A percentile compares a stretch with the other conserved stretches of the same genome.
These are phyloP conservation scores for Arthrobotrys musiformis DNA, from an alignment of 2,329 filamentous ascomycete species.

Conservation along the genomic window DNA sequence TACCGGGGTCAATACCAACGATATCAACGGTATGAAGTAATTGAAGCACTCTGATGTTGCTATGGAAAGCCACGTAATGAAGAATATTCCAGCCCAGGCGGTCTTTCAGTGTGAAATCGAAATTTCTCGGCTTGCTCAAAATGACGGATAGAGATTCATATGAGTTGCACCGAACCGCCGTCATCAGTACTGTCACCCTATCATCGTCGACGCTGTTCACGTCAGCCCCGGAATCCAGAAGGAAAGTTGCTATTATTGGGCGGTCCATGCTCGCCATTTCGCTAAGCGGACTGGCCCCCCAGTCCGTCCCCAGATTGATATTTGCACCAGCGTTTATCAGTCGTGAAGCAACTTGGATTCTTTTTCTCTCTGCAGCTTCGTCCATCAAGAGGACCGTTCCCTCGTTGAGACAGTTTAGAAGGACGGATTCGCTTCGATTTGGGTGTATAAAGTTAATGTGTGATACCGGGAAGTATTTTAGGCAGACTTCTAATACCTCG, in stretches of 20 bases:
- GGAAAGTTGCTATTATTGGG: background rate
- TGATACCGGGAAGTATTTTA: background rate
- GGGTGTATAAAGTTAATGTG: background rate
- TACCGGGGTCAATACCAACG: background rate
- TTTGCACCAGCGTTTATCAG: background rate
- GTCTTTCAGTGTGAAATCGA: background rate
- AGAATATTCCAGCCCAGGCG: background rate
- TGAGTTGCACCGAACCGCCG: background rate
- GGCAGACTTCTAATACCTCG: background rate
- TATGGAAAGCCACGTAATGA: background rate
- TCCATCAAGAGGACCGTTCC: background rate
- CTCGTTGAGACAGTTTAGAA: background rate
- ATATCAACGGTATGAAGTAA: background rate
- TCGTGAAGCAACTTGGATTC: background rate
- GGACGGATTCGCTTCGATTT: background rate
- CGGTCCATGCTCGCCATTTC: background rate
- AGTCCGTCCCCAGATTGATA: background rate
- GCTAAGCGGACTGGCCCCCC: background rate
- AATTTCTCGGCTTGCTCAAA: background rate
- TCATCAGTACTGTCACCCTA: background rate
- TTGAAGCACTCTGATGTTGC: background rate
- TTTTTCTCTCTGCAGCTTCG: no score
- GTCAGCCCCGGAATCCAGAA: background rate
- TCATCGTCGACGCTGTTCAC: background rate
- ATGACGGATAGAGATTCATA: background rate